These are phyloP conservation scores for Linnemannia zychae DNA, from an alignment of 192 early-diverging fungal species.

Conservation along the genomic window DNA sequence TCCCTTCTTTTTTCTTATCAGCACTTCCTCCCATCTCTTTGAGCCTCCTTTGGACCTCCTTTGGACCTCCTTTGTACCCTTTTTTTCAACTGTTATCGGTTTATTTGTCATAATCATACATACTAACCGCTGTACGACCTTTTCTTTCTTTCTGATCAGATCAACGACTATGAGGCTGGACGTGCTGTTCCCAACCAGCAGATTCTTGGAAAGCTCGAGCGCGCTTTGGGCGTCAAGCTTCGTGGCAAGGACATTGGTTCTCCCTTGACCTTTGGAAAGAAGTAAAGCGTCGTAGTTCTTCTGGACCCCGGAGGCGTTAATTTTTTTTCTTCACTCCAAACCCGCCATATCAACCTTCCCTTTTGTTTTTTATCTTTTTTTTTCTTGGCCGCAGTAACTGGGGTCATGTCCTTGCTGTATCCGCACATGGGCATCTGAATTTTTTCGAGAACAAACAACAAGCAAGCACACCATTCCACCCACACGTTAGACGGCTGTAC, in stretches of 20 bases:
- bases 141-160: constrained; percentile 46
- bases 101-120: not conserved
- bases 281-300: constrained; percentile 22
- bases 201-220: constrained; percentile 90
- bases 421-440: not conserved
- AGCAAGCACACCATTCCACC: not conserved
- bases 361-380: constrained; percentile 5
- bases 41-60: not conserved
- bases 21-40: not conserved
- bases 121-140: not conserved
- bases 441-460: not conserved
- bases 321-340: constrained; percentile 1
- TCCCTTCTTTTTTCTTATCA: not conserved
- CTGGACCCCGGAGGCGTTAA: not conserved
- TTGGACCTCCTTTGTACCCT: not conserved
- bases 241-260: constrained; percentile 76
- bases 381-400: not conserved
- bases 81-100: constrained; percentile 9
- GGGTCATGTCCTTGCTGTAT: constrained; percentile 3
- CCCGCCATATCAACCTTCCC: not conserved
- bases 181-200: constrained; percentile 92
- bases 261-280: constrained; percentile 56
- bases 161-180: constrained; percentile 93
- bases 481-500: constrained; percentile 4
- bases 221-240: constrained; percentile 89